phyloP scores from a whole-genome alignment of 441 rosid genomes.

The Croton laevigatus region DNA sequence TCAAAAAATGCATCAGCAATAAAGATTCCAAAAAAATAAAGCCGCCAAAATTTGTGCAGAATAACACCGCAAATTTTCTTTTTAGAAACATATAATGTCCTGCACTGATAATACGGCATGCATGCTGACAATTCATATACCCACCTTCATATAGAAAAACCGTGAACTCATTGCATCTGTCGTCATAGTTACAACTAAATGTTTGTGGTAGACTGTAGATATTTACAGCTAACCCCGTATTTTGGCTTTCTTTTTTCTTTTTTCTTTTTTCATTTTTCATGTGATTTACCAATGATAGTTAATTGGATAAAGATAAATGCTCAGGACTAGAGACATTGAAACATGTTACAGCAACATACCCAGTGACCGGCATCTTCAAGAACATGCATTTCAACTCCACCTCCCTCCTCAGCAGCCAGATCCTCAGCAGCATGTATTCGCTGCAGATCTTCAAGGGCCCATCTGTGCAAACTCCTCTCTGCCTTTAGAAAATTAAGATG shows the following conservation, averaged over 20 bases:
- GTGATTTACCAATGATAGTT: not conserved
- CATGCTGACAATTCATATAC: too few species aligned
- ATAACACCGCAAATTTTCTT: too few species aligned
- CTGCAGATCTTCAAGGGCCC: constrained; percentile 94
- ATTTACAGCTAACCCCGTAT: too few species aligned
- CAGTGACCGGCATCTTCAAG: constrained; percentile 99
- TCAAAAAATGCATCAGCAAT: not conserved
- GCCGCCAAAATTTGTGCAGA: too few species aligned
- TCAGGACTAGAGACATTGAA: not conserved
- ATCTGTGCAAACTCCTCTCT: constrained; percentile 93
- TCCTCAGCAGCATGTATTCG: constrained; percentile 88
- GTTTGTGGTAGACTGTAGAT: too few species aligned
- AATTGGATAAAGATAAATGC: not conserved
- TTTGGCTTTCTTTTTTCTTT: not conserved
- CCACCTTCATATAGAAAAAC: too few species aligned
- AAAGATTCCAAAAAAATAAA: not conserved
- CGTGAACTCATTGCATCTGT: too few species aligned
- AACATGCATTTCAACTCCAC: constrained; percentile 96
- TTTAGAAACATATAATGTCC: too few species aligned
- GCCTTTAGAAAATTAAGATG: constrained; percentile 91
- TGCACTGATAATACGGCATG: too few species aligned
- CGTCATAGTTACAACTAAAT: too few species aligned
- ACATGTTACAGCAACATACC: constrained; percentile 44
- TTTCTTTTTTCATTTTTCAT: not conserved
- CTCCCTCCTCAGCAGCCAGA: constrained; percentile 80